These are phyloP conservation scores for Aureobasidium subglaciale DNA, from an alignment of 2,329 filamentous ascomycete genomes.

Conservation along the genomic window DNA sequence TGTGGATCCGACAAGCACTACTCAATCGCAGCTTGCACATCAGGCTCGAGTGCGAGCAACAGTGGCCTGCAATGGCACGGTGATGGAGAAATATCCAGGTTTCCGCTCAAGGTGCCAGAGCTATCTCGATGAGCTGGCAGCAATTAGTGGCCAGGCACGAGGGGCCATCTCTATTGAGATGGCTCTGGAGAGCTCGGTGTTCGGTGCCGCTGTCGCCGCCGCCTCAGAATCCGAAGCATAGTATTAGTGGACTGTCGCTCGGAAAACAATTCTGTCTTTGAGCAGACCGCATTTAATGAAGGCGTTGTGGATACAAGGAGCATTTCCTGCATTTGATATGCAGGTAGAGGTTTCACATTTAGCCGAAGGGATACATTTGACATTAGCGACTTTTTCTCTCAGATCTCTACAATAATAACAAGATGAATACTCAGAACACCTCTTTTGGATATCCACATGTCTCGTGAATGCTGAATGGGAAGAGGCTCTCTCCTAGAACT, in stretches of 20 bases:
- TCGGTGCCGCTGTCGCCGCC: conserved; percentile 65
- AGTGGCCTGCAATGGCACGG: conserved; percentile 72
- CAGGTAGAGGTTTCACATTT: conserved; percentile 2
- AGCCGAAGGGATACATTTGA: not conserved
- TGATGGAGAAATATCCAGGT: conserved; percentile 69
- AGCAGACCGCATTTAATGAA: not conserved
- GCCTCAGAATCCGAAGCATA: conserved; percentile 7
- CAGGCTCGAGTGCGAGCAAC: conserved; percentile 19
- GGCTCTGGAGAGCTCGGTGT: conserved; percentile 66
- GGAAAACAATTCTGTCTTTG: not conserved
- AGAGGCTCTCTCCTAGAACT: no score
- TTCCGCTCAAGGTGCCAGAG: conserved; percentile 58
- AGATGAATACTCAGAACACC: no score
- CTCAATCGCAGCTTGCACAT: not conserved
- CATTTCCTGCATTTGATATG: not conserved
- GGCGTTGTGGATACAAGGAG: conserved; percentile 2
- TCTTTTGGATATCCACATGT: not conserved
- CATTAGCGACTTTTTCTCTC: not conserved
- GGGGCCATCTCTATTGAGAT: conserved; percentile 55
- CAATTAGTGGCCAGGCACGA: conserved; percentile 32
- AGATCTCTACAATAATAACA: not conserved
- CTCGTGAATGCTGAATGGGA: no score
- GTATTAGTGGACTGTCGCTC: not conserved
- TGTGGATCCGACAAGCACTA: not conserved
- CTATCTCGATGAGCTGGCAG: conserved; percentile 54